These are phyloP conservation scores for Aspergillus cejpii DNA, from an alignment of 2,329 filamentous ascomycete genomes.

Conservation along the genomic window DNA sequence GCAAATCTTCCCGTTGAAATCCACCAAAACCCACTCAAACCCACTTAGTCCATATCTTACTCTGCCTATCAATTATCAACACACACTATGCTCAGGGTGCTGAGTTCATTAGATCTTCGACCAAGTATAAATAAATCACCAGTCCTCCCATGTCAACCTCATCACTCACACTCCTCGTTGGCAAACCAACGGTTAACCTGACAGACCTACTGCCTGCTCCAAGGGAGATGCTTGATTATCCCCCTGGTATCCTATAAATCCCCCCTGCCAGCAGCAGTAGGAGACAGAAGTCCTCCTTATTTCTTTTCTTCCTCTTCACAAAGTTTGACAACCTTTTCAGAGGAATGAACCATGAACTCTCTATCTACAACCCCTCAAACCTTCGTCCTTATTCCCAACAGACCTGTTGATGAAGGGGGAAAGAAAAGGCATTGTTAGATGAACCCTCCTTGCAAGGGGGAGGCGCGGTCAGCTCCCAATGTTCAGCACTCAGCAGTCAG, in stretches of 20 bases:
- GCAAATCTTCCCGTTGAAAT: not conserved
- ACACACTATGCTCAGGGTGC: too few relatives aligned
- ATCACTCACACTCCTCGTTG: too few relatives aligned
- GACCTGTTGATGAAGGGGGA: not conserved
- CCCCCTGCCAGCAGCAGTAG: not conserved
- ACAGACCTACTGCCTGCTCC: too few relatives aligned
- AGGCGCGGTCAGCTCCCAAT: conserved; percentile 5
- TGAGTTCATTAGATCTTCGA: not conserved
- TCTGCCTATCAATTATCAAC: too few relatives aligned
- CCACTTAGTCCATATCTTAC: not conserved
- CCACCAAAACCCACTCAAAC: not conserved
- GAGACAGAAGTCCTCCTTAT: not conserved
- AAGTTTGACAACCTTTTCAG: not conserved
- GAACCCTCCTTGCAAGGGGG: conserved; percentile 12
- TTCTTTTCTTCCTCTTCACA: not conserved
- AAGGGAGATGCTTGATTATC: not conserved
- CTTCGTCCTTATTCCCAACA: too few relatives aligned
- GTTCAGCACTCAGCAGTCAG: conserved; percentile 2
- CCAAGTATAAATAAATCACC: not conserved
- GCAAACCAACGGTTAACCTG: not conserved
- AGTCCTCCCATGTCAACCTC: not conserved
- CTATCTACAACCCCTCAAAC: too few relatives aligned
- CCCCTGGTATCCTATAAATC: not conserved
- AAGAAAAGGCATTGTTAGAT: not conserved
- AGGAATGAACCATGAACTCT: not conserved